phyloP scores from a whole-genome alignment of 257 asterid species.

The Euphrasia confusa region DNA sequence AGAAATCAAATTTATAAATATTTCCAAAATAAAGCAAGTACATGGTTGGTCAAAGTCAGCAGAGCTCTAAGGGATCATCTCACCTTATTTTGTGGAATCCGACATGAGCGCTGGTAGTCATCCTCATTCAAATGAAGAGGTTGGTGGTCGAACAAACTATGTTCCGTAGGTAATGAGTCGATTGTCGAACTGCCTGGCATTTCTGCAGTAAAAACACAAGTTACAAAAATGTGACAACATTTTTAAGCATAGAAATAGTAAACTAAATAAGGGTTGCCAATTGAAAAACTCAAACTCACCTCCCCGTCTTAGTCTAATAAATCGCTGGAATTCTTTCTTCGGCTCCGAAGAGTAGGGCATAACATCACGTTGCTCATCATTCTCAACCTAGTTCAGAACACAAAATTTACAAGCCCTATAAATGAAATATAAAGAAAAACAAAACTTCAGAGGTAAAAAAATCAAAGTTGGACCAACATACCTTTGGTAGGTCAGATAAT shows the following conservation, averaged over 20 bases:
- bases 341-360: slow-evolving; percentile 45
- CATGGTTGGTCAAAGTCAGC: not conserved
- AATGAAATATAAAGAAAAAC: not conserved
- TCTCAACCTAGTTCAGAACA: slow-evolving; percentile 41
- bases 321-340: slow-evolving; percentile 47
- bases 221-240: not conserved
- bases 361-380: slow-evolving; percentile 54
- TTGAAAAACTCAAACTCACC: slow-evolving; percentile 40
- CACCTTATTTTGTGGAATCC: slow-evolving; percentile 72
- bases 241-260: not conserved
- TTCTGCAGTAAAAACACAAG: slow-evolving; percentile 30
- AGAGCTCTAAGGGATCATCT: not conserved
- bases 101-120: slow-evolving; percentile 61
- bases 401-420: not conserved
- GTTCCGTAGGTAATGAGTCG: slow-evolving; percentile 19
- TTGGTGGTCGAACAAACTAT: slow-evolving; percentile 57
- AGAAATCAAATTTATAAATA: not conserved
- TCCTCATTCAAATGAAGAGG: slow-evolving; percentile 55
- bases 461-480: slow-evolving; percentile 25
- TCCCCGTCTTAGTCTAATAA: slow-evolving; percentile 48
- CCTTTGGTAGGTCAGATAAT: slow-evolving; percentile 72
- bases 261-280: not conserved
- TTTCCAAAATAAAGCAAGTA: too few species aligned
- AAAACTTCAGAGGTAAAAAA: not conserved
- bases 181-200: slow-evolving; percentile 46